A percentile compares a stretch with the other conserved stretches of the same genome.
phyloP scores from a whole-genome alignment of 805 yeast genomes.

The Tetrapisispora nanseiensis region DNA sequence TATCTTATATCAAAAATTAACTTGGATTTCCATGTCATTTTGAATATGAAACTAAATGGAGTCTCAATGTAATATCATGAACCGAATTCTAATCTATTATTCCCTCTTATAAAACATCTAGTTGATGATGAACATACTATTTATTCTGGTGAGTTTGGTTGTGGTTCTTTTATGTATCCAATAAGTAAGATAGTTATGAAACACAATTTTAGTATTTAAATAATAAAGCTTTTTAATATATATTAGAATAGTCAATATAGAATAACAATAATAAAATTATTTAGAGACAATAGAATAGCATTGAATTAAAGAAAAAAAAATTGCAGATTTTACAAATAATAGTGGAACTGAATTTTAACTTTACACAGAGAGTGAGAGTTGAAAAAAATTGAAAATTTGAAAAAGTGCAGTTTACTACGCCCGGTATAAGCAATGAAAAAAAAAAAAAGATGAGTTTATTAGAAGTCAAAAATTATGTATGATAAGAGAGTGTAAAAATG shows the following conservation, averaged over 20 bases:
- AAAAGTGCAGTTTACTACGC: not conserved
- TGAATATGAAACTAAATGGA: not conserved
- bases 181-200: not conserved
- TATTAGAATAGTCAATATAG: not conserved
- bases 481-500: too few relatives aligned
- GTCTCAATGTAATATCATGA: not conserved
- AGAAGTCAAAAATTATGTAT: too few relatives aligned
- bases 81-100: not conserved
- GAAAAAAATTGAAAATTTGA: not conserved
- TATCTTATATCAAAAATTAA: too few relatives aligned
- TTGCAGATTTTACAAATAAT: not conserved
- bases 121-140: slow-evolving; percentile 18
- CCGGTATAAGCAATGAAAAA: too few relatives aligned
- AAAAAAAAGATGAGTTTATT: too few relatives aligned
- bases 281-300: not conserved
- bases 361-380: too few relatives aligned
- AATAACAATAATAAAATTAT: slow-evolving; percentile 1
- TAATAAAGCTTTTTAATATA: not conserved
- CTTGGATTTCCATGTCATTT: not conserved
- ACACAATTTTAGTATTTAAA: not conserved
- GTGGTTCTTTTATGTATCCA: not conserved
- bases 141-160: slow-evolving; percentile 24
- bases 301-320: not conserved
- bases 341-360: not conserved
- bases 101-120: not conserved